Base-by-base conservation (phyloP, 805 yeast genomes). In the Metschnikowia anglica region DNA sequence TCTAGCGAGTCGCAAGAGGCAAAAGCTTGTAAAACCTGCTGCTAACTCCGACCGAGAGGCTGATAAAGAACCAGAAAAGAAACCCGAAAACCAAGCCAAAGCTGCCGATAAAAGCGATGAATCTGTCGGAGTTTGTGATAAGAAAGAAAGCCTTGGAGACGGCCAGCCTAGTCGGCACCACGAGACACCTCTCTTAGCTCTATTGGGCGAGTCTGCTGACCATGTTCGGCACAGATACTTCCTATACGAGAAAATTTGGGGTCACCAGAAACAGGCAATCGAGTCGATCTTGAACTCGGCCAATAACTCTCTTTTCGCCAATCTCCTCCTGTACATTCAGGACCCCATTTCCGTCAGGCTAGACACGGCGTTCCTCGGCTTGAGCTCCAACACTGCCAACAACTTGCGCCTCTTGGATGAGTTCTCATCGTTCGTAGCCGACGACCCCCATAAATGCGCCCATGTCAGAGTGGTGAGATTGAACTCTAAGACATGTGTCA, bases 301-400 rank as follows among this genome's bases (percentile, higher is more conserved):
- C 28, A 68, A 70, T 49, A 48, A 54, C 28, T 57, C 54, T 1
- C 52, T 69, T 32, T 70, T 63, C 40, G 53, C 52, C 9, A 46
- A 54, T 23, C 56, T 70, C 35, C 28, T 52, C 19, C 41, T 39
- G 26, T 69, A 62, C 39, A 50, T 66, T 37, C 39, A 46, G 11
- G 47, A 42, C 21, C 51, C 47, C 19, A 33, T 39, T 15, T 44
- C 39, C 2, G 39, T 25, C 12, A 61, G 62, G 43, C 46, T 68
- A 6, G 60, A 61, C 9, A 54, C 60, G 8, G 73, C 68, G 2
- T 66, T 62, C 41, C 53, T 70, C 15, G 67, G 59, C 45, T 51
- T 70, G 38, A 63, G 70, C 21, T 61, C 73, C 12, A 69, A 70
- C 48, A 64, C 64, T 9, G 72, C 73, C 26, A 70, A 69, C 47